Conservation (phyloP, 2,329 filamentous ascomycete genomes). For the Venturia asperata region DNA sequence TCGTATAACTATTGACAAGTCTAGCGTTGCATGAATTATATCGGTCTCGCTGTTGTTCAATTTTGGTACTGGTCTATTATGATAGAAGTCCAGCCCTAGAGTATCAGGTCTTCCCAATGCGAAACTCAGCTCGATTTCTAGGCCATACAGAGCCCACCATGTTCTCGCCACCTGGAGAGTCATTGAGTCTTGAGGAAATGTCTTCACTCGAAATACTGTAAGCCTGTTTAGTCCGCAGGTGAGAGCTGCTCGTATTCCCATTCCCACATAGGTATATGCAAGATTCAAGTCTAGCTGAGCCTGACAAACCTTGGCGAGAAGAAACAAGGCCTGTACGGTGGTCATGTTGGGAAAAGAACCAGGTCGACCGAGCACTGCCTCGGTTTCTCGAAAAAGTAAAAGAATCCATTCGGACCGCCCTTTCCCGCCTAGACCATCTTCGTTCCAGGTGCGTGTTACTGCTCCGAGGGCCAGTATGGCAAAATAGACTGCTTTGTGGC, state of each 20-base stretch:
- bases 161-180: constrained; percentile 19
- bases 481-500: constrained; percentile 43
- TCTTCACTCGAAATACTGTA: constrained; percentile 1
- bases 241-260: constrained; percentile 42
- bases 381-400: constrained; percentile 40
- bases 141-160: constrained; percentile 24
- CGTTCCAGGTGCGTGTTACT: constrained; percentile 39
- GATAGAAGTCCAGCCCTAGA: constrained; percentile 43
- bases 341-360: constrained; percentile 42
- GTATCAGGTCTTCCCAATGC: constrained; percentile 44
- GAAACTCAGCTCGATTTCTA: constrained; percentile 35
- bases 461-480: constrained; percentile 43
- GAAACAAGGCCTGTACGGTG: constrained; percentile 43
- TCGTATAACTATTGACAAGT: constrained; percentile 36
- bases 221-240: constrained; percentile 44
- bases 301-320: constrained; percentile 45
- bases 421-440: constrained; percentile 38
- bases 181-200: constrained; percentile 15
- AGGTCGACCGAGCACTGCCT: constrained; percentile 33
- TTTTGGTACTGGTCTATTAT: constrained; percentile 34
- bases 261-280: constrained; percentile 44
- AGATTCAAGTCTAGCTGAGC: constrained; percentile 44
- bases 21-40: constrained; percentile 38
- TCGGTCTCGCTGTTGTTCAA: constrained; percentile 32
- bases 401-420: constrained; percentile 42